Conservation (phyloP, 2,329 filamentous ascomycete genomes). For the Grosmannia serpens region DNA sequence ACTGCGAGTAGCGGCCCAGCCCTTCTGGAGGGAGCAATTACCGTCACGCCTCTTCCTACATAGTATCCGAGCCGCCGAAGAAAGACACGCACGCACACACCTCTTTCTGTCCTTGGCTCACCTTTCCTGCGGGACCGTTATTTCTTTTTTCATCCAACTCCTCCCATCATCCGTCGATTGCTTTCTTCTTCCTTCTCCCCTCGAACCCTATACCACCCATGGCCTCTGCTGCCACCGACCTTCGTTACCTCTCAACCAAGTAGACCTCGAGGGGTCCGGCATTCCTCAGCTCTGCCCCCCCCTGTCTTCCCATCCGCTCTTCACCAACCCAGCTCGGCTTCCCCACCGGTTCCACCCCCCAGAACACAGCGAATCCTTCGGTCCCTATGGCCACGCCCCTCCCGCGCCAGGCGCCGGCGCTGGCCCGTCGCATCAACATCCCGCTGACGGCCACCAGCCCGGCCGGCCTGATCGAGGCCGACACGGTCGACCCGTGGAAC, state of each 20-base stretch:
- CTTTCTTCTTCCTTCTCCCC: neutral
- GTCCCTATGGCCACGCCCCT: neutral
- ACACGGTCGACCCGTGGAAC: conserved; percentile 65
- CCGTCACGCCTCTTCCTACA: neutral
- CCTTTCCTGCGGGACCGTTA: neutral
- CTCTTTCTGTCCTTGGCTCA: neutral
- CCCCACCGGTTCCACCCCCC: neutral
- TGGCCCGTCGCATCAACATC: conserved; percentile 47
- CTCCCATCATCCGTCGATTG: neutral
- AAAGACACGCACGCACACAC: neutral
- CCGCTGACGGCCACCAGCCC: conserved; percentile 48
- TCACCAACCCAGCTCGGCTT: neutral
- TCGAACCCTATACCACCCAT: neutral
- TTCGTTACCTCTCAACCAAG: conserved; percentile 5
- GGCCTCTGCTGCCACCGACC: conserved; percentile 3
- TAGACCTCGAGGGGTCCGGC: neutral
- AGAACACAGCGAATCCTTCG: neutral
- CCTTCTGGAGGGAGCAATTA: neutral
- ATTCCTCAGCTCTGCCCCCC: conserved; percentile 7
- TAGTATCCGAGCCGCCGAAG: neutral
- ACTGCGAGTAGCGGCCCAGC: too few species aligned
- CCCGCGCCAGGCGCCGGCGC: conserved; percentile 12
- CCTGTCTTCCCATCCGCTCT: neutral
- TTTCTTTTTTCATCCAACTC: neutral
- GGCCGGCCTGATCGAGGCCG: conserved; percentile 48